Conservation (phyloP, 257 asterid species). For the Capsicum chinense region DNA sequence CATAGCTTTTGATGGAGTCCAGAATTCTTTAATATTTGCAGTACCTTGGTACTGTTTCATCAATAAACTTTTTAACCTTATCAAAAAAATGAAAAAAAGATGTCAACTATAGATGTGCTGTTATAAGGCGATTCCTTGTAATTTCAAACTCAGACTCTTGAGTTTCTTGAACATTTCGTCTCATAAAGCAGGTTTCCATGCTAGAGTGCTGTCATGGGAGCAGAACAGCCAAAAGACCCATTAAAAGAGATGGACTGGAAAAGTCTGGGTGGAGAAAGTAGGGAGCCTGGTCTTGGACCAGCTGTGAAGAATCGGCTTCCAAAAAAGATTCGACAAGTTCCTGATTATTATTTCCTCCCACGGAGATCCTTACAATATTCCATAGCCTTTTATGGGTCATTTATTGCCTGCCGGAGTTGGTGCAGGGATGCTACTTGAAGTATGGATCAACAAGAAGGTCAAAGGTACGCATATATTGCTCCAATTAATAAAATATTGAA, state of each 20-base stretch:
- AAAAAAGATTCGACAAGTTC: constrained; percentile 66
- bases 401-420: constrained; percentile 80
- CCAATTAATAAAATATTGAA: not conserved
- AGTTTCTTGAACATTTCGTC: not conserved
- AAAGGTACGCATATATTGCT: constrained; percentile 50
- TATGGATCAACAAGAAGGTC: constrained; percentile 81
- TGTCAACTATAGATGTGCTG: constrained; percentile 1
- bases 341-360: constrained; percentile 82
- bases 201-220: constrained; percentile 41
- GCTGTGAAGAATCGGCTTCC: constrained; percentile 69
- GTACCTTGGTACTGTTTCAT: not conserved
- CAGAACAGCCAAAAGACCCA: constrained; percentile 55
- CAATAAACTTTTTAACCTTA: constrained; percentile 5
- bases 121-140: not conserved
- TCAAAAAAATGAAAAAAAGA: not conserved
- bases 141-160: not conserved
- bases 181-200: not conserved
- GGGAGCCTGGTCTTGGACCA: constrained; percentile 45
- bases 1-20: not conserved
- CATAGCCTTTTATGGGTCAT: constrained; percentile 60
- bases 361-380: constrained; percentile 56
- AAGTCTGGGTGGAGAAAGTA: constrained; percentile 44
- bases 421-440: constrained; percentile 81
- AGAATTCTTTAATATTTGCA: not conserved
- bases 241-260: constrained; percentile 70